A percentile compares a stretch with the other conserved stretches of the same genome.
Evolutionary conservation across 225 moss, liverwort and hornwort species (phyloP).

Genomic region (Polytrichum formosum): DNA sequence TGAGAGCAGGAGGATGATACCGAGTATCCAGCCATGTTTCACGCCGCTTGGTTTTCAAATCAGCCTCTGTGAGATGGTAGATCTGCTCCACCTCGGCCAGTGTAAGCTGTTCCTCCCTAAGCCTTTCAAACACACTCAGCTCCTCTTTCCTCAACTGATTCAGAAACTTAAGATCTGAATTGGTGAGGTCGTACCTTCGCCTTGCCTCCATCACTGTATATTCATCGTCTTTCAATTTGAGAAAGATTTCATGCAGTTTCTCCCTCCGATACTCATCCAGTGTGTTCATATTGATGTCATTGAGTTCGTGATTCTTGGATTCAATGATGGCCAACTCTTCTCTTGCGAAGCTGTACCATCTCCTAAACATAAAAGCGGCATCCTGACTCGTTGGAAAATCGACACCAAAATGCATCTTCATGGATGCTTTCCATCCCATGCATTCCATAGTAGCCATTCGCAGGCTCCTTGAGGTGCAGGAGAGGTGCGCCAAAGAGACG

Average conservation of each 20-base stretch:
- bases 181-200: neutral
- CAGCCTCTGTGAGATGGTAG: conserved; percentile 15
- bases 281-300: conserved; percentile 6
- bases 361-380: conserved; percentile 8
- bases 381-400: neutral
- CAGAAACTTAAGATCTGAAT: conserved; percentile 14
- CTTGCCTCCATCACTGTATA: conserved; percentile 12
- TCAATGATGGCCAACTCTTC: conserved; percentile 16
- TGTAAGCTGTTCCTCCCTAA: conserved; percentile 14
- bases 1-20: conserved; percentile 14
- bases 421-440: conserved; percentile 7
- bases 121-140: conserved; percentile 2
- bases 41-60: conserved; percentile 8
- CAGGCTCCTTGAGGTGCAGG: conserved; percentile 6
- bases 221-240: conserved; percentile 6
- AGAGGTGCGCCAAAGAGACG: conserved; percentile 11
- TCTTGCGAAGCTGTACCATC: conserved; percentile 17
- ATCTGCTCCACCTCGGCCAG: conserved; percentile 19
- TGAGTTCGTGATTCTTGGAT: conserved; percentile 8
- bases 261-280: conserved; percentile 8
- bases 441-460: conserved; percentile 2
- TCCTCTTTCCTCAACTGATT: conserved; percentile 20
- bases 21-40: conserved; percentile 18
- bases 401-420: conserved; percentile 9
- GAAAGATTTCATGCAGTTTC: conserved; percentile 7